Base-by-base conservation (phyloP, 2,329 filamentous ascomycete species). In the Aspergillus terreus region DNA sequence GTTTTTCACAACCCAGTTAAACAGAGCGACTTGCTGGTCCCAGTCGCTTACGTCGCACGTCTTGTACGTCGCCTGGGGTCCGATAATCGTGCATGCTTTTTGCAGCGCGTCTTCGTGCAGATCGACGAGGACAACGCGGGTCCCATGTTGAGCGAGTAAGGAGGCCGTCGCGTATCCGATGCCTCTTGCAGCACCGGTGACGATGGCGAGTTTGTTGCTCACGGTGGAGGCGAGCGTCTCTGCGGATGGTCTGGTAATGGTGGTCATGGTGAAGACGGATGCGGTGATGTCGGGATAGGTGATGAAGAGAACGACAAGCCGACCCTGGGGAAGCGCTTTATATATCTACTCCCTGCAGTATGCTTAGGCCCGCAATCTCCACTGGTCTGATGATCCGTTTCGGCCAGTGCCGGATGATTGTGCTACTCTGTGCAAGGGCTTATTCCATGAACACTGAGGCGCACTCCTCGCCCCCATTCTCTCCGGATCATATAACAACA, bases 121-220 rank as follows among this genome's bases (percentile, higher is more conserved):
- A 12, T 63, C 60, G 7, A 56, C 54, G 2, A 64, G 49, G 2
- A 62, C 50, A 4, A 64, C 57, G 5, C 51, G 53, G 10, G 57
- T 57, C 4, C 59, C 59, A 41, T 59, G 50, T 7, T 53, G 41
- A 10, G 57, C 56, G 6, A 62, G 54, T 4, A 60, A 46, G 9
- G 47, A 40, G 2, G 59, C 56, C 6, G 54, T 55, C 6, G 54
- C 52, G 35, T 55, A 56, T 2, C 60, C 58, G 23, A 63, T 63
- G 2, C 58, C 61, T 33, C 53, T 41, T 17, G 61, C 60, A 15
- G 58, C 60, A 7, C 59, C 62, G 10, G 60, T 61, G 9, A 62
- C 44, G 10, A 61, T 48, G 17, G 47, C 58, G 6, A 60, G 49
- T 14, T 57, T 42, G n/a, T 40, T 45, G 41, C 15, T 14, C 25